Evolutionary conservation across 768 basidiomycete genomes (phyloP).

Genomic region (Collybia sordida): DNA sequence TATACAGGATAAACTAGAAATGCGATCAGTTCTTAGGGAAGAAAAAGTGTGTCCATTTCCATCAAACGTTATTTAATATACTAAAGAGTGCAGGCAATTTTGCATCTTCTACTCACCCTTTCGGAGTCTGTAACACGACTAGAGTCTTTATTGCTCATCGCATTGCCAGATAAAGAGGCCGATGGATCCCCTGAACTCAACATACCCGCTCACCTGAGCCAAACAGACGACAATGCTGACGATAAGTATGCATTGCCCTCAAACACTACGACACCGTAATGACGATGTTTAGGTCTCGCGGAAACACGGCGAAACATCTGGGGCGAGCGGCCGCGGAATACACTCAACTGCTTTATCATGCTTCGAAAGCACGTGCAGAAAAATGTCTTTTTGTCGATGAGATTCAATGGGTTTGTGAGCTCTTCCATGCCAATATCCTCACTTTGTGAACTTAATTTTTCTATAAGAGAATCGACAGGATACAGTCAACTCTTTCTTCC

Average conservation of each 20-base stretch:
- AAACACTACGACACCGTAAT: background rate
- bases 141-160: slow-evolving; percentile 79
- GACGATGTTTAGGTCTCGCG: slow-evolving; percentile 44
- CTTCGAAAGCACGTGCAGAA: slow-evolving; percentile 75
- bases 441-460: slow-evolving; percentile 6
- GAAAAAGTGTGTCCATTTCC: slow-evolving; percentile 61
- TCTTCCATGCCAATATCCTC: slow-evolving; percentile 8
- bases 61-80: slow-evolving; percentile 1
- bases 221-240: slow-evolving; percentile 42
- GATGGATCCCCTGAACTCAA: slow-evolving; percentile 32
- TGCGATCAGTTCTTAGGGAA: slow-evolving; percentile 75
- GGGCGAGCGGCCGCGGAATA: slow-evolving; percentile 88
- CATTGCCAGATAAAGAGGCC: slow-evolving; percentile 48
- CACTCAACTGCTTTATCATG: slow-evolving; percentile 88
- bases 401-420: slow-evolving; percentile 75
- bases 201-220: slow-evolving; percentile 30
- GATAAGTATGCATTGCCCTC: slow-evolving; percentile 28
- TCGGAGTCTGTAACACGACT: slow-evolving; percentile 89
- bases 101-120: slow-evolving; percentile 87
- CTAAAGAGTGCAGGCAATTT: slow-evolving; percentile 54
- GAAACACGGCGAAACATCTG: slow-evolving; percentile 76
- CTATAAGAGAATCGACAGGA: slow-evolving; percentile 71
- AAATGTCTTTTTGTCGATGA: slow-evolving; percentile 80
- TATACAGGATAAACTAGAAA: slow-evolving; percentile 76
- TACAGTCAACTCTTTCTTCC: slow-evolving; percentile 80